phyloP scores from a whole-genome alignment of 2,329 filamentous ascomycete species.

The Fusarium temperatum region DNA sequence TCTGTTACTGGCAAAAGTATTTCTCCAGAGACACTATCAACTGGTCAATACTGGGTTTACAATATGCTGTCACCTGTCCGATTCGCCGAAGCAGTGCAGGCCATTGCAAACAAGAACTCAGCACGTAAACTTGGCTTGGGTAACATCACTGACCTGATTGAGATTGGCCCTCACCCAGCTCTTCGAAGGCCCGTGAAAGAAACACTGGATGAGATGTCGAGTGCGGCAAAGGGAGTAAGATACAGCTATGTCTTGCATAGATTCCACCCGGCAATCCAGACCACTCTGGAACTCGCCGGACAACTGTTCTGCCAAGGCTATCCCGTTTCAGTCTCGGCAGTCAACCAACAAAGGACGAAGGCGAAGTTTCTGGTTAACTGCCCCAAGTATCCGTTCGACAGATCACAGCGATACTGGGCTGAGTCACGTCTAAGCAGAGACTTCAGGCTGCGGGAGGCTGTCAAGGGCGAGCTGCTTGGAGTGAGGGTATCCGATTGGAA shows the following conservation, averaged over 20 bases:
- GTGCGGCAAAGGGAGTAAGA: background rate
- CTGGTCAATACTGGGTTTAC: conserved; percentile 53
- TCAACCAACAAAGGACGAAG: background rate
- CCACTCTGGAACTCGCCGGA: background rate
- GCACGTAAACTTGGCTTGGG: background rate
- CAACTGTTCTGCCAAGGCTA: background rate
- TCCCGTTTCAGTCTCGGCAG: background rate
- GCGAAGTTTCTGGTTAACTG: background rate
- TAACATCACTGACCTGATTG: conserved; percentile 15
- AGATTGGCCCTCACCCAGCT: conserved; percentile 39
- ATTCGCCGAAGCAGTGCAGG: conserved; percentile 46
- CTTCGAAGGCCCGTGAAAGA: conserved; percentile 29
- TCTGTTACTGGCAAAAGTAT: conserved; percentile 51
- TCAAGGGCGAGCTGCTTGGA: conserved; percentile 53
- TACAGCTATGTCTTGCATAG: background rate
- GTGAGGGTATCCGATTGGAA: conserved; percentile 33
- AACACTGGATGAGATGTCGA: background rate
- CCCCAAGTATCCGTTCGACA: background rate
- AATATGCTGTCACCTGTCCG: conserved; percentile 48
- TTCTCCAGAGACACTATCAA: conserved; percentile 46
- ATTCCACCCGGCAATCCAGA: background rate
- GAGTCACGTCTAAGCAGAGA: conserved; percentile 43
- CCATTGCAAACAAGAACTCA: background rate
- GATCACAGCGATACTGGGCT: conserved; percentile 47
- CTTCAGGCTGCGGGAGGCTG: conserved; percentile 43